Percentiles rank a stretch among this genome's conserved stretches.
Conservation (phyloP, 306 rosid genomes). For the Mucuna pruriens region DNA sequence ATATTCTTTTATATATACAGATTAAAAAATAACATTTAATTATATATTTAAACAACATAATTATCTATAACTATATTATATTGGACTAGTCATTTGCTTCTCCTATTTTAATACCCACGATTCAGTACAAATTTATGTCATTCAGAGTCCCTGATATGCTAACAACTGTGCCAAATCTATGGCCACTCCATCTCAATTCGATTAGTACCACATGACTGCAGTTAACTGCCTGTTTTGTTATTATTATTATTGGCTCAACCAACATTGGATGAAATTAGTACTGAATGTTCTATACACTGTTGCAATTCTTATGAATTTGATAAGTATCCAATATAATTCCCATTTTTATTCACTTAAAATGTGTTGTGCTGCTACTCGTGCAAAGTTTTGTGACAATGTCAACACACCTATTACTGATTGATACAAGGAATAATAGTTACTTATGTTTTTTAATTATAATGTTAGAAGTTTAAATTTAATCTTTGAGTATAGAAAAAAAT, state of each 20-base stretch:
- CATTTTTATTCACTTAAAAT: background rate
- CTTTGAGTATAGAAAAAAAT: too few relatives aligned
- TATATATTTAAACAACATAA: too few relatives aligned
- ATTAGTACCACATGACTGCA: background rate
- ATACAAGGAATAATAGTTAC: too few relatives aligned
- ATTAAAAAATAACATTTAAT: too few relatives aligned
- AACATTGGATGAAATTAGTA: background rate
- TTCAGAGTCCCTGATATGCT: constrained; percentile 6
- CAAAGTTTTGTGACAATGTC: background rate
- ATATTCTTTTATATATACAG: too few relatives aligned
- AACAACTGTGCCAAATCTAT: constrained; percentile 25
- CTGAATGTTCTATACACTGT: background rate
- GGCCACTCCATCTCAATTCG: constrained; percentile 24
- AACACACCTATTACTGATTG: too few relatives aligned
- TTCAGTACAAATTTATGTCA: background rate
- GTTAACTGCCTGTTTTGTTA: background rate
- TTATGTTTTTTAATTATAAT: too few relatives aligned
- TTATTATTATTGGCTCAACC: background rate
- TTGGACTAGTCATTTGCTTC: too few relatives aligned
- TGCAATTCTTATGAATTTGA: background rate
- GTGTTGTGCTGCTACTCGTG: constrained; percentile 16
- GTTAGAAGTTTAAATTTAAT: too few relatives aligned
- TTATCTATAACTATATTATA: too few relatives aligned
- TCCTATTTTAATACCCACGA: too few relatives aligned
- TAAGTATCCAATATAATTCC: background rate